Percentiles rank a stretch among this genome's conserved stretches.
Conservation (phyloP, 805 yeast species). For the Priceomyces carsonii region DNA sequence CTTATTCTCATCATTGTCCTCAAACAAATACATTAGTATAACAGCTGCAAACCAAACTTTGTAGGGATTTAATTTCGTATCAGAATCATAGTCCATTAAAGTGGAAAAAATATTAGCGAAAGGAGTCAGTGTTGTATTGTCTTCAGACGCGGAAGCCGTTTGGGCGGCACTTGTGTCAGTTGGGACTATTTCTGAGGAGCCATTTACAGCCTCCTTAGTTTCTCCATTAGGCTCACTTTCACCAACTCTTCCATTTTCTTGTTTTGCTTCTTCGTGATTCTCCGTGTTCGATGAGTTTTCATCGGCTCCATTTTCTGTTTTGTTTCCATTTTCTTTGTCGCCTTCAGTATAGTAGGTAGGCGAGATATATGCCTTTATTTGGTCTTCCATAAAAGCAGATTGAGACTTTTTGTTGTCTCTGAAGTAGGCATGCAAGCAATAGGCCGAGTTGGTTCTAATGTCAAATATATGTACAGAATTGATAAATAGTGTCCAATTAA, state of each 20-base stretch:
- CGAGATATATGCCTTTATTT: constrained; percentile 44
- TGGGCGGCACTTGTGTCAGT: neutral
- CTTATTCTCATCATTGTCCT: constrained; percentile 52
- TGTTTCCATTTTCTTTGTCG: constrained; percentile 12
- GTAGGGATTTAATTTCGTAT: constrained; percentile 74
- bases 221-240: neutral
- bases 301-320: constrained; percentile 3
- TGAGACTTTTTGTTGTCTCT: constrained; percentile 63
- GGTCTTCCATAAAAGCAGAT: constrained; percentile 63
- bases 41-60: constrained; percentile 80
- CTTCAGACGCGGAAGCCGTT: neutral
- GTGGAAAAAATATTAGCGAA: constrained; percentile 67
- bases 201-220: constrained; percentile 4
- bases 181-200: neutral
- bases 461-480: constrained; percentile 87
- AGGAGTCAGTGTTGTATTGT: constrained; percentile 23
- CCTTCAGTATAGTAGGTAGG: constrained; percentile 21
- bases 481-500: constrained; percentile 79
- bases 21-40: constrained; percentile 61
- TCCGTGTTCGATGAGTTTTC: constrained; percentile 10
- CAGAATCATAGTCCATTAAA: constrained; percentile 71
- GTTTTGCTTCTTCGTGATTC: constrained; percentile 6
- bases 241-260: constrained; percentile 2
- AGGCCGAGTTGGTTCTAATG: constrained; percentile 70
- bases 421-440: constrained; percentile 68